These are phyloP conservation scores for Boletellus ananiceps DNA, from an alignment of 768 basidiomycete species.

Conservation along the genomic window DNA sequence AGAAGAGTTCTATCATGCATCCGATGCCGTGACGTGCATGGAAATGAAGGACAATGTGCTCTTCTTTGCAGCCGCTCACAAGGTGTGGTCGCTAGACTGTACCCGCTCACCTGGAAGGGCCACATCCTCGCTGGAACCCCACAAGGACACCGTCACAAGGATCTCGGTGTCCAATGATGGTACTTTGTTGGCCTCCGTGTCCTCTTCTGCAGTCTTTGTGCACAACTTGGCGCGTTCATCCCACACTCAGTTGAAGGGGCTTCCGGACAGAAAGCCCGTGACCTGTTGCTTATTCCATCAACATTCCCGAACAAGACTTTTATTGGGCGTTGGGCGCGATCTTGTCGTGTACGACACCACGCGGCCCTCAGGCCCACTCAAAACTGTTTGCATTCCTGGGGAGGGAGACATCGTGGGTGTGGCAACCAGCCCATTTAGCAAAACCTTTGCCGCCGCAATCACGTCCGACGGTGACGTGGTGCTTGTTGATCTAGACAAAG, in stretches of 20 bases:
- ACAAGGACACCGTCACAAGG: conserved; percentile 46
- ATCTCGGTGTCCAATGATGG: conserved; percentile 58
- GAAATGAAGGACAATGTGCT: conserved; percentile 35
- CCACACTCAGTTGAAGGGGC: conserved; percentile 51
- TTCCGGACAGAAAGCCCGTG: conserved; percentile 39
- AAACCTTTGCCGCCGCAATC: conserved; percentile 59
- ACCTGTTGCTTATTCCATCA: conserved; percentile 57
- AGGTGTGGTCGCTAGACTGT: conserved; percentile 50
- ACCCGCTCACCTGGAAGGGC: conserved; percentile 36
- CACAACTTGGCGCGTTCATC: conserved; percentile 55
- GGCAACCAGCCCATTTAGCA: conserved; percentile 71
- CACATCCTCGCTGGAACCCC: conserved; percentile 46
- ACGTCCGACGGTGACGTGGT: conserved; percentile 50
- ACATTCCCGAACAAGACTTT: conserved; percentile 55
- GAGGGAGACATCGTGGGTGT: conserved; percentile 51
- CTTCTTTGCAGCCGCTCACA: conserved; percentile 44
- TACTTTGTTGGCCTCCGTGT: conserved; percentile 53
- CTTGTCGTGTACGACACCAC: conserved; percentile 61
- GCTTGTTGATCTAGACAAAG: conserved; percentile 71
- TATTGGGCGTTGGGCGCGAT: conserved; percentile 50
- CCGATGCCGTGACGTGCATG: conserved; percentile 28
- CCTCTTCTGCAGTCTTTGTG: conserved; percentile 49
- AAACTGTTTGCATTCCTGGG: conserved; percentile 46
- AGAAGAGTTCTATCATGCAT: conserved; percentile 38
- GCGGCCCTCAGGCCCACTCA: conserved; percentile 52